A percentile compares a stretch with the other conserved stretches of the same genome.
Conservation (phyloP, 257 asterid genomes). For the Paraleonurus japonicus region DNA sequence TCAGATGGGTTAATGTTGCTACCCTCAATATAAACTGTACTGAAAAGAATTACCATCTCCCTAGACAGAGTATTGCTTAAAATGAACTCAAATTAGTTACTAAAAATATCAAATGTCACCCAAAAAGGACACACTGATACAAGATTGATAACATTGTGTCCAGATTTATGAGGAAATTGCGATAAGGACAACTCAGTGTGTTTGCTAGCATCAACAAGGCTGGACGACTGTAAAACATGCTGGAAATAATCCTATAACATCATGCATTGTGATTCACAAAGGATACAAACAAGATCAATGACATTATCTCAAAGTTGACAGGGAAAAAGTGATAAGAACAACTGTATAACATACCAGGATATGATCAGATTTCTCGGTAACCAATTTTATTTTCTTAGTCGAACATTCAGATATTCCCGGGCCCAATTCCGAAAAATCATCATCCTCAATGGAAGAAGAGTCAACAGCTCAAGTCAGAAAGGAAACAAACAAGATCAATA, state of each 20-base stretch:
- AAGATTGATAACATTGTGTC: background rate
- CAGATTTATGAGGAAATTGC: background rate
- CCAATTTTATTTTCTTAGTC: constrained; percentile 35
- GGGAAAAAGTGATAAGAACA: background rate
- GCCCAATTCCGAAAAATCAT: constrained; percentile 44
- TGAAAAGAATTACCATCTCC: background rate
- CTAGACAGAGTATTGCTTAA: background rate
- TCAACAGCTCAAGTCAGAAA: constrained; percentile 15
- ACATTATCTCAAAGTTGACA: background rate
- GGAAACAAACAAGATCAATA: background rate
- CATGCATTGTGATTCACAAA: background rate
- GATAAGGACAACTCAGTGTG: background rate
- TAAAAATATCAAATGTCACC: background rate
- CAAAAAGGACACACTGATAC: background rate
- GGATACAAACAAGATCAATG: background rate
- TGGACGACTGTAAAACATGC: no score
- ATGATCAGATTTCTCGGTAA: constrained; percentile 45
- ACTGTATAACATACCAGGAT: constrained; percentile 30
- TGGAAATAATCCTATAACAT: background rate
- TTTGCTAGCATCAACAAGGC: no score
- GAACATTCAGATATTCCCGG: constrained; percentile 29
- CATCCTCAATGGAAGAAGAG: constrained; percentile 33
- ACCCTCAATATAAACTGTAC: background rate
- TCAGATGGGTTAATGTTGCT: background rate
- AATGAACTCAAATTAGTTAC: background rate